These are phyloP conservation scores for Luffa aegyptiaca DNA, from an alignment of 306 rosid species.

Conservation along the genomic window DNA sequence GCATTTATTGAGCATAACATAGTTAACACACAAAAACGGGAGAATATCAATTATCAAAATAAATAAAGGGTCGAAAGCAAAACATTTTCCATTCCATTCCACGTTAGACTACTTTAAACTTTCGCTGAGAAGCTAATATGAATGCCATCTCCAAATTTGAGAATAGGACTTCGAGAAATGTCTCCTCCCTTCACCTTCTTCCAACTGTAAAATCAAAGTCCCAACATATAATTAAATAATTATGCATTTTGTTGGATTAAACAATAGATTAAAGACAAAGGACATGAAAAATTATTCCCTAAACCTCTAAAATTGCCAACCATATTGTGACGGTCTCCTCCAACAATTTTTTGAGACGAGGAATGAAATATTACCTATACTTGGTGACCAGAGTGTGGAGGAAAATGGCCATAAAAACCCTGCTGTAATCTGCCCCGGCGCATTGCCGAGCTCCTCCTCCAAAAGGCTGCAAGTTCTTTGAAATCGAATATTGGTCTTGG, in stretches of 20 bases:
- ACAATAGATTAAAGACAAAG: too few relatives aligned
- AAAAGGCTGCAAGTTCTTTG: constrained; percentile 32
- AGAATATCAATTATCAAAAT: background rate
- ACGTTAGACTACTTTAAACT: background rate
- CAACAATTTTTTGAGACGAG: background rate
- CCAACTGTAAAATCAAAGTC: constrained; percentile 12
- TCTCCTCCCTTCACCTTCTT: constrained; percentile 11
- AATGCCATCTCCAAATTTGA: constrained; percentile 15
- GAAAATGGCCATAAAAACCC: constrained; percentile 22
- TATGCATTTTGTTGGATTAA: background rate
- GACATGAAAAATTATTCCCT: too few relatives aligned
- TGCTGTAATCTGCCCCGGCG: constrained; percentile 23
- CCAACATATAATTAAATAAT: background rate
- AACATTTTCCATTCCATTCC: background rate
- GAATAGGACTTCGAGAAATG: constrained; percentile 7
- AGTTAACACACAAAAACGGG: background rate
- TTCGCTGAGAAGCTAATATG: constrained; percentile 5
- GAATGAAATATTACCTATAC: constrained; percentile 15
- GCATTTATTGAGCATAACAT: background rate
- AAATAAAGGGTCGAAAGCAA: background rate
- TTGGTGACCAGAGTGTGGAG: constrained; percentile 33
- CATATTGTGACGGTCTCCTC: too few relatives aligned
- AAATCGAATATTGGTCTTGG: constrained; percentile 1
- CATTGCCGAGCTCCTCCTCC: constrained; percentile 33
- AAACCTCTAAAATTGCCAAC: too few relatives aligned